Base-by-base conservation (phyloP, 768 basidiomycete genomes). In the Filobasidium wieringae region DNA sequence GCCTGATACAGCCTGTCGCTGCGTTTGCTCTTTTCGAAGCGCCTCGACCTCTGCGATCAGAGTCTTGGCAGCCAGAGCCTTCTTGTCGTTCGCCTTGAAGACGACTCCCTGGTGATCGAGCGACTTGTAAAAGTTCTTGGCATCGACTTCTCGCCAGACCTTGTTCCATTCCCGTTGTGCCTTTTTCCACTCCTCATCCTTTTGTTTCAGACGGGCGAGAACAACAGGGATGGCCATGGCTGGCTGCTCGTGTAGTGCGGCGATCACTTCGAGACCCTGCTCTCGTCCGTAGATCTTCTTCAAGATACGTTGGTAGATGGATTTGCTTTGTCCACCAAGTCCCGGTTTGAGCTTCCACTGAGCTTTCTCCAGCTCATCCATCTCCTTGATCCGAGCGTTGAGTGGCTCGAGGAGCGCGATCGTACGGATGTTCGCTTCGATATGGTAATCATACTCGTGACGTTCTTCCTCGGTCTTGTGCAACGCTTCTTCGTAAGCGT, bases 401-500 rank as follows among this genome's bases (percentile, higher is more conserved):
- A 97, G 79, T 2, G 92, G 92, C 68, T 97, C 90, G 57, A 99
- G 80, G 40, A 93, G 76, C 1, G 87, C 82, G 67, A 97, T 93
- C 14, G 92, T 96, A 40, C 92, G 84, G 9, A 82, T 76, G 64
- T 97, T 82, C 17, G 85, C 88, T 69, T 95, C 90, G 39, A 99
- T 81, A 65, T 92, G 87, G 59, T 92, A 91, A 65, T 95, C 91
- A 71, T 89, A 97, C 74, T 97, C 93, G 74, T 96, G 90, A 29
- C 95, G 83, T 73, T 99, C 95, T 73, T 99, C 93, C 74, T 99
- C 95, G 66, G 89, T 86, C 75, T 89, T 89, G 77, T 97, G 91
- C 57, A 97, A 78, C 0, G 88, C 87, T 68, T 96, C 93, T 73
- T 99, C 95, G 72, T 86, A 96, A 5, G 82, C 80, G 70, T 96